A percentile compares a stretch with the other conserved stretches of the same genome.
phyloP scores from a whole-genome alignment of 2,329 filamentous ascomycete species.

The Huntiella savannae region DNA sequence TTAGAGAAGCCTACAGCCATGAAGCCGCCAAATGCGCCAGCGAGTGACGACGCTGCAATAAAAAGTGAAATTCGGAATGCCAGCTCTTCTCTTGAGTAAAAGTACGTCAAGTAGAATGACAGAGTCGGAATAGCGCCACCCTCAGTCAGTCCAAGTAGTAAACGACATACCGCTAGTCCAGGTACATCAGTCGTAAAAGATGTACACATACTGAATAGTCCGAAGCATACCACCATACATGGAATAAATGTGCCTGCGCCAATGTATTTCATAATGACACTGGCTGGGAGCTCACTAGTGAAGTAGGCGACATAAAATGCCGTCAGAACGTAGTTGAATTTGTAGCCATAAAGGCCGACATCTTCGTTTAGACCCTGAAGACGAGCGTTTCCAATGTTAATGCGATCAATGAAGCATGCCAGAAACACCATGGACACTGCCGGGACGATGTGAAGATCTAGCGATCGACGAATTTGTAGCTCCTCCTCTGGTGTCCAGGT shows the following conservation, averaged over 20 bases:
- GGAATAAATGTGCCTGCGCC: constrained; percentile 35
- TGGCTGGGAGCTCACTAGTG: constrained; percentile 34
- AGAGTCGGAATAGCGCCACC: constrained; percentile 39
- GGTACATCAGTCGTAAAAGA: constrained; percentile 31
- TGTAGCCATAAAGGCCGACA: constrained; percentile 26
- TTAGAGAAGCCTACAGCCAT: constrained; percentile 31
- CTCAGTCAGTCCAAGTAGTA: constrained; percentile 34
- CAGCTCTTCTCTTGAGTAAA: constrained; percentile 37
- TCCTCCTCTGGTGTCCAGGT: constrained; percentile 32
- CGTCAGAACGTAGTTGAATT: constrained; percentile 38
- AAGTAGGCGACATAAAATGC: constrained; percentile 40
- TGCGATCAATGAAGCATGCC: constrained; percentile 40
- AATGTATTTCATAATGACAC: constrained; percentile 33
- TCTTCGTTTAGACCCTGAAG: constrained; percentile 34
- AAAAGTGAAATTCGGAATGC: constrained; percentile 37
- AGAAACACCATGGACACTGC: constrained; percentile 34
- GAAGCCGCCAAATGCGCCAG: constrained; percentile 38
- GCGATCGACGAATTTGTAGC: constrained; percentile 27
- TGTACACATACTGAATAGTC: constrained; percentile 32
- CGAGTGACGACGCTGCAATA: constrained; percentile 33
- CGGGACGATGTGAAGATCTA: constrained; percentile 33
- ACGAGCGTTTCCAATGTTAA: constrained; percentile 47
- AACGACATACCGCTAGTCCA: constrained; percentile 27
- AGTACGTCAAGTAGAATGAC: constrained; percentile 35
- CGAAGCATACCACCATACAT: constrained; percentile 34